A percentile compares a stretch with the other conserved stretches of the same genome.
Evolutionary conservation across 2,329 filamentous ascomycete genomes (phyloP).

Genomic region (Leptographium radiaticola): DNA sequence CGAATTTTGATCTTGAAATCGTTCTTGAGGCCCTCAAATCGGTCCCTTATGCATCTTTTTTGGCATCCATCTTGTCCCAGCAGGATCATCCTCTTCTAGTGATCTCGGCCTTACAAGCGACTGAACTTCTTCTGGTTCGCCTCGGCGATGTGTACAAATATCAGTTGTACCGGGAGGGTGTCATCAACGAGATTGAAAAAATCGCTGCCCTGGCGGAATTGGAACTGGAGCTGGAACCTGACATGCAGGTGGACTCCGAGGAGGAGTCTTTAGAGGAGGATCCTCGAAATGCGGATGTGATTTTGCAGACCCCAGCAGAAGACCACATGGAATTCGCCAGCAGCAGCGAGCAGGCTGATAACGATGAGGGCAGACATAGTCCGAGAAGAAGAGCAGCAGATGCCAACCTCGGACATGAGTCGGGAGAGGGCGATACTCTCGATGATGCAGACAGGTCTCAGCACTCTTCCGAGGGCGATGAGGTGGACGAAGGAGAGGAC

Average conservation of each 20-base stretch:
- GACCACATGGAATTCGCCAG: background rate
- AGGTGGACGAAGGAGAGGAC: slow-evolving; percentile 13
- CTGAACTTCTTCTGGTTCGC: slow-evolving; percentile 73
- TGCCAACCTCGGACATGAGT: slow-evolving; percentile 21
- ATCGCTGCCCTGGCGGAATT: slow-evolving; percentile 43
- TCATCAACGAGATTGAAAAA: slow-evolving; percentile 81
- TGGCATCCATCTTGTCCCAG: slow-evolving; percentile 90
- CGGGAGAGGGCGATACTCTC: slow-evolving; percentile 18
- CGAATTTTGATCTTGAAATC: slow-evolving; percentile 76
- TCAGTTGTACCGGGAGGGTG: slow-evolving; percentile 93
- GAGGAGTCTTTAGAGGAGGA: slow-evolving; percentile 13
- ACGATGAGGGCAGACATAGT: slow-evolving; percentile 7
- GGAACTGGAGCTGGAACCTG: slow-evolving; percentile 11
- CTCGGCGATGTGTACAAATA: slow-evolving; percentile 84
- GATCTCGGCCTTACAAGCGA: slow-evolving; percentile 75
- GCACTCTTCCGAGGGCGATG: slow-evolving; percentile 38
- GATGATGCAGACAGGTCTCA: slow-evolving; percentile 26
- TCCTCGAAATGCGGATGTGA: slow-evolving; percentile 13
- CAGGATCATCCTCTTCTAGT: slow-evolving; percentile 84
- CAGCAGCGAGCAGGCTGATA: slow-evolving; percentile 12
- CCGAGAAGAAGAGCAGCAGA: slow-evolving; percentile 10
- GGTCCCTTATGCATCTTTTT: slow-evolving; percentile 88
- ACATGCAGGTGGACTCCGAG: background rate
- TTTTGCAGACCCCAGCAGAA: background rate
- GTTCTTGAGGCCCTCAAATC: slow-evolving; percentile 73